These are phyloP conservation scores for Vigna angularis DNA, from an alignment of 306 rosid species.

Conservation along the genomic window DNA sequence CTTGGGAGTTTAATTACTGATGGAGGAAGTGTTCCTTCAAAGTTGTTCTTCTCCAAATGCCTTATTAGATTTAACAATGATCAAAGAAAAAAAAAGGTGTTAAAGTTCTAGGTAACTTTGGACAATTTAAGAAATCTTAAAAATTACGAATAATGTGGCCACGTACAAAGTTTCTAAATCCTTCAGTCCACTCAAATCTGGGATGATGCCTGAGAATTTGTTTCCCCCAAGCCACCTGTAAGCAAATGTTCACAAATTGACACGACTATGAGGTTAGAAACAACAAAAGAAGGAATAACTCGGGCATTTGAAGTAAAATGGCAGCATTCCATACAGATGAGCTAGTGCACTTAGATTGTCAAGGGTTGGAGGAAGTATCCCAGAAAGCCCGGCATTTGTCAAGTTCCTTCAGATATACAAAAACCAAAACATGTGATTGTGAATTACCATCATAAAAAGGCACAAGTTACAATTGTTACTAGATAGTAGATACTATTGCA, in stretches of 20 bases:
- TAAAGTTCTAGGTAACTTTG: constrained; percentile 10
- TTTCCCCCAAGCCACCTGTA: constrained; percentile 81
- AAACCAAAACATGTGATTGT: constrained; percentile 33
- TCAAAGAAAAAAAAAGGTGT: neutral
- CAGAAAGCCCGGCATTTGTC: constrained; percentile 61
- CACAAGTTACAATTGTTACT: neutral
- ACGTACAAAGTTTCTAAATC: constrained; percentile 74
- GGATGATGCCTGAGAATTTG: constrained; percentile 73
- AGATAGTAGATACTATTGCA: neutral
- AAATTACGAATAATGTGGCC: constrained; percentile 18
- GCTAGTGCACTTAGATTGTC: constrained; percentile 60
- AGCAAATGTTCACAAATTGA: constrained; percentile 34
- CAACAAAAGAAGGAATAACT: neutral
- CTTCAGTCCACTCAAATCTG: constrained; percentile 65
- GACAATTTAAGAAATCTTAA: constrained; percentile 29
- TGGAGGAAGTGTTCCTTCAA: constrained; percentile 71
- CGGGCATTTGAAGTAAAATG: constrained; percentile 6
- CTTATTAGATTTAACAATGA: constrained; percentile 53
- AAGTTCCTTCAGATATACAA: constrained; percentile 65
- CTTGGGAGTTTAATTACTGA: constrained; percentile 59
- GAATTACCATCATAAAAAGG: constrained; percentile 24
- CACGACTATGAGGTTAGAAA: constrained; percentile 4
- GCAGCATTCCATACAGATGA: constrained; percentile 65
- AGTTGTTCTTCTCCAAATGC: constrained; percentile 82
- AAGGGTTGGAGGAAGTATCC: constrained; percentile 65